Evolutionary conservation across 2,329 filamentous ascomycete species (phyloP), one percentile per base, ranked within the genome.

Genomic region (Huntiella abstrusa): DNA sequence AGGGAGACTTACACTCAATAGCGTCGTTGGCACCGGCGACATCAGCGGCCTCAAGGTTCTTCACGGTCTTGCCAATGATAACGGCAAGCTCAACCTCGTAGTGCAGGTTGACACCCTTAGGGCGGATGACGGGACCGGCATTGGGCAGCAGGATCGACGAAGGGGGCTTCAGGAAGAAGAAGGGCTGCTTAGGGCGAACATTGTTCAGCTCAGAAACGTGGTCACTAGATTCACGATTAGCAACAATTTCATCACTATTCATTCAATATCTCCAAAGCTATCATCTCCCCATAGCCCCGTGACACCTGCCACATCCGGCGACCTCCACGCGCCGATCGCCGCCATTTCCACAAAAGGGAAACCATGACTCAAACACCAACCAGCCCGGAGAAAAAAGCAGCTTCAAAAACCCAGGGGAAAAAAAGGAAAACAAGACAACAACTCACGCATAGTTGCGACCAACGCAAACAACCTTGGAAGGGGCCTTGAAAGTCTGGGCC

Each of bases 121-220:
- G 91, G 39, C 81, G 75, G 54, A 94, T 71, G 41, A 94, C 77
- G 3, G 87, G 80, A 1, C 87, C 87, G 48, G 77, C 73, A 22
- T 75, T 73, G 0, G 85, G 85, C 16, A 82, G 70, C 3, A 96
- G 73, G 55, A 98, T 83, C 3, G 86, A 83, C 36, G 82, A 84
- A 0, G 87, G 67, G 1, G 91, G 91, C 71, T 98, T 98, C 55
- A 96, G 75, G 72, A 98, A 98, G 77, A 95, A 98, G 67, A 98
- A 96, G 19, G 91, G 91, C 64, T 95, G 86, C 62, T 91, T 92
- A 43, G 91, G 91, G 53, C 77, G 77, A 51, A 72, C 70, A 63
- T 80, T 94, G 63, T 86, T 86, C 54, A 98, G 74, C 68, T 98
- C 91, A 52, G 80, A 75, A 59, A 96, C 81, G 65, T 98, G 91